These are phyloP conservation scores for Adansonia grandidieri DNA, from an alignment of 441 rosid genomes.

Conservation along the genomic window DNA sequence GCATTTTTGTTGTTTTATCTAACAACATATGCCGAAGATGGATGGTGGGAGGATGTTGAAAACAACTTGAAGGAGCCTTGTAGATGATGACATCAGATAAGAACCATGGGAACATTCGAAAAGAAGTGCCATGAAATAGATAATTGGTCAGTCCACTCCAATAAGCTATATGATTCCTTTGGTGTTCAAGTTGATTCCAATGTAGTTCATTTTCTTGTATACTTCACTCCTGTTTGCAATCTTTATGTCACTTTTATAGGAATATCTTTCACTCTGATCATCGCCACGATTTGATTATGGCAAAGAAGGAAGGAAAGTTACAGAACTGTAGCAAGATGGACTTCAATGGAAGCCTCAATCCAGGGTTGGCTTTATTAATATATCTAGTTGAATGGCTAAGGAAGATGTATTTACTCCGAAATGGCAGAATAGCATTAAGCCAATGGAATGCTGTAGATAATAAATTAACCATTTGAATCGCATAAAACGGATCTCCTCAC, in stretches of 20 bases:
- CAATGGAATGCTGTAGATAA: no score
- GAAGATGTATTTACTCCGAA: background rate
- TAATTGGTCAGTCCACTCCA: background rate
- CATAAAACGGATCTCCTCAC: no score
- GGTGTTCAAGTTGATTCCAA: background rate
- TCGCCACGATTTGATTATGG: background rate
- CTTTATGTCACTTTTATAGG: background rate
- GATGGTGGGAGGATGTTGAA: no score
- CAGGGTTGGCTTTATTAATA: constrained; percentile 15
- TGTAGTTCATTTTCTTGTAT: background rate
- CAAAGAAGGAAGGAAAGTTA: constrained; percentile 14
- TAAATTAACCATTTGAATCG: no score
- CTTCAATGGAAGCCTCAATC: background rate
- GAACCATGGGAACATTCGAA: background rate
- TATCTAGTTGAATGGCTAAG: background rate
- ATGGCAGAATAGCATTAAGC: background rate
- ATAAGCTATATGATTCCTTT: background rate
- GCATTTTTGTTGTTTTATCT: no score
- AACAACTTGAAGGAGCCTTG: no score
- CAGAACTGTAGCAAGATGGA: constrained; percentile 13
- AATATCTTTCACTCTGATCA: constrained; percentile 21
- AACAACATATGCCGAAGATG: no score
- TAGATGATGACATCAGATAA: no score
- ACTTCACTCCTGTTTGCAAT: background rate
- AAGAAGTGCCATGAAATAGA: no score